Evolutionary conservation across 495 filamentous ascomycete genomes (phyloP).

Genomic region (Talaromyces thailandensis): DNA sequence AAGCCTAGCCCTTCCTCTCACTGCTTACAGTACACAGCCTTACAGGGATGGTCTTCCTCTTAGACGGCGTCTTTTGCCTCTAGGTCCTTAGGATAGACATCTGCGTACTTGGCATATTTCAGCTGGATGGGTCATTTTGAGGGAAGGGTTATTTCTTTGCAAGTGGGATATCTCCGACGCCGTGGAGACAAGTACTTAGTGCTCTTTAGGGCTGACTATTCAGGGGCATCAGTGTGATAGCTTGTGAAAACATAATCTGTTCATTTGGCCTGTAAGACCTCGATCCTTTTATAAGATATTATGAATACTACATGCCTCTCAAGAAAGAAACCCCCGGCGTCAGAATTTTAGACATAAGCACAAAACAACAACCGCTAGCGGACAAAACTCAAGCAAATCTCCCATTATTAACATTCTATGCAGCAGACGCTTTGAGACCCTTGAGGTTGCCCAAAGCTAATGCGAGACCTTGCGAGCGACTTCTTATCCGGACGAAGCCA

Average conservation of each 20-base stretch:
- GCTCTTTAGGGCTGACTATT: neutral
- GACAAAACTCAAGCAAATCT: conserved; percentile 6
- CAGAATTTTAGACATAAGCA: neutral
- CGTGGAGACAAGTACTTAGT: no score
- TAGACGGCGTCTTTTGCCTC: neutral
- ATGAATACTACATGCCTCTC: neutral
- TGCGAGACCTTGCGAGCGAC: conserved; percentile 91
- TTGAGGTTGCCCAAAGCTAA: conserved; percentile 92
- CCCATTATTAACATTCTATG: conserved; percentile 22
- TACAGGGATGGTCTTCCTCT: neutral
- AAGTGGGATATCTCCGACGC: no score
- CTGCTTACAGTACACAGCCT: no score
- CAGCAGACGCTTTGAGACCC: conserved; percentile 61
- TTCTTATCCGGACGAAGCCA: conserved; percentile 98
- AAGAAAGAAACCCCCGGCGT: neutral
- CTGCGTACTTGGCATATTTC: neutral
- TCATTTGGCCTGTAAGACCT: neutral
- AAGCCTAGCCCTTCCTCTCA: neutral
- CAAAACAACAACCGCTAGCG: conserved; percentile 2
- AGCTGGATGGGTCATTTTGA: no score
- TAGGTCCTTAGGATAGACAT: no score
- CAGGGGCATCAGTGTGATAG: neutral
- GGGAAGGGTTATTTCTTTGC: no score
- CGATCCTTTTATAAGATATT: neutral
- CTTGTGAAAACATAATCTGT: neutral